Evolutionary conservation across 495 filamentous ascomycete species (phyloP).

Genomic region (Rhypophila decipiens): DNA sequence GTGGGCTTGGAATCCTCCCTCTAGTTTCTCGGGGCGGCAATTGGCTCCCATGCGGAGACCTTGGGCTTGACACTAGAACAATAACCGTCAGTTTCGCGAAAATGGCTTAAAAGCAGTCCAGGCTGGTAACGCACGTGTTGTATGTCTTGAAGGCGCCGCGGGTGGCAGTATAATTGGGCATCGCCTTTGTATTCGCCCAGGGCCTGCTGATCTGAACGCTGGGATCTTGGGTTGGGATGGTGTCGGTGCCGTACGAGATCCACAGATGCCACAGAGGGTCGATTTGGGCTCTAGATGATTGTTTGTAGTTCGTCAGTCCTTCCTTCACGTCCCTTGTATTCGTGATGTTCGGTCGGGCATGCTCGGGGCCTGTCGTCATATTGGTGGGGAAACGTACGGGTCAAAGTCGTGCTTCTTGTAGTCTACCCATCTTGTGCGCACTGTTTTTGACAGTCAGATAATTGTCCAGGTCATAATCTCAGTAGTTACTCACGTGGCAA

Average conservation of each 20-base stretch:
- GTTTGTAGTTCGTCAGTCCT: not conserved
- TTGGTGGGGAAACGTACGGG: slow-evolving; percentile 48
- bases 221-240: slow-evolving; percentile 72
- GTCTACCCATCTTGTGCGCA: slow-evolving; percentile 97
- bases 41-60: slow-evolving; percentile 33
- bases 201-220: slow-evolving; percentile 56
- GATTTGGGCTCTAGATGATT: slow-evolving; percentile 57
- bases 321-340: not conserved
- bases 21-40: slow-evolving; percentile 24
- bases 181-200: slow-evolving; percentile 70
- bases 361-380: not conserved
- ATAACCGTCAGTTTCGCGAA: not conserved
- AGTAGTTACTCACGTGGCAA: slow-evolving; percentile 64
- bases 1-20: not conserved
- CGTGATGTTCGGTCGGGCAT: not conserved
- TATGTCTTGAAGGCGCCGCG: slow-evolving; percentile 86
- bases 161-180: slow-evolving; percentile 64
- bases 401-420: slow-evolving; percentile 86
- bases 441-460: slow-evolving; percentile 40
- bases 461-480: not conserved
- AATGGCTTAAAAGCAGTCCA: not conserved
- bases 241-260: slow-evolving; percentile 90
- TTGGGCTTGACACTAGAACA: slow-evolving; percentile 31
- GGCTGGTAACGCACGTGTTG: slow-evolving; percentile 68
- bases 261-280: slow-evolving; percentile 98